Evolutionary conservation across 2,329 filamentous ascomycete species (phyloP), one percentile per base, ranked within the genome.

Genomic region (Hortaea sp.): DNA sequence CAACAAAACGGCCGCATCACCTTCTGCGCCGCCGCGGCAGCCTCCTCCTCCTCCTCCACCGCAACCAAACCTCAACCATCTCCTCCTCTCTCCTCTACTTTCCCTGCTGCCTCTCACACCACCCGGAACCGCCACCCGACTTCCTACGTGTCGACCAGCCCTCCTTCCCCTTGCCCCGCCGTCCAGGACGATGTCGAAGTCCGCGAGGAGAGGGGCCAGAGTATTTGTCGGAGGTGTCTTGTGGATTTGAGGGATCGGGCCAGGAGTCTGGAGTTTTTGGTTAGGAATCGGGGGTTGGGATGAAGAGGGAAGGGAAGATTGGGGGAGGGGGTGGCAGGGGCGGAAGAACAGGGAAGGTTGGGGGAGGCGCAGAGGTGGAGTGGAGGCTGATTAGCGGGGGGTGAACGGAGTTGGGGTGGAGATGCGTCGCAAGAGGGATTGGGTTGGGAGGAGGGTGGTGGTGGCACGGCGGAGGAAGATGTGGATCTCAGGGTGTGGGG

Each of bases 21-120:
- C 10, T 39, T 12, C 37, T 39, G 37, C 37, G 13, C 32, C 20
- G 20, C n/a, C 32, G 32, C 32, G 32, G 32, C 32, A 35, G n/a
- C 7, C 32, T n/a, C n/a, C n/a, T 9, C 32, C 7, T 9, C 32
- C 9, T 35, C 32, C 9, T 60, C 64, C 9, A 20, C 20, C 20
- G 4, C 20, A 20, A 20, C 20, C 20, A 20, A 20, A 20, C 20
- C 20, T 20, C 20, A 20, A 20, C 20, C 20, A 20, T 20, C 20
- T 20, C 20, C 20, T 20, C 20, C 20, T 20, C 20, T 20, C 20
- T 20, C 20, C 20, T 20, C 20, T 20, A 20, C 20, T 20, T 20
- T 20, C 20, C 4, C 20, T 2, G 20, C 20, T 20, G 20, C 20
- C 20, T 20, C 20, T 20, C 20, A 20, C 20, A 4, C 20, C 20